Percentiles rank a stretch among this genome's conserved stretches.
Evolutionary conservation across 768 basidiomycete genomes (phyloP).

Genomic region (Boletus rex-veris): DNA sequence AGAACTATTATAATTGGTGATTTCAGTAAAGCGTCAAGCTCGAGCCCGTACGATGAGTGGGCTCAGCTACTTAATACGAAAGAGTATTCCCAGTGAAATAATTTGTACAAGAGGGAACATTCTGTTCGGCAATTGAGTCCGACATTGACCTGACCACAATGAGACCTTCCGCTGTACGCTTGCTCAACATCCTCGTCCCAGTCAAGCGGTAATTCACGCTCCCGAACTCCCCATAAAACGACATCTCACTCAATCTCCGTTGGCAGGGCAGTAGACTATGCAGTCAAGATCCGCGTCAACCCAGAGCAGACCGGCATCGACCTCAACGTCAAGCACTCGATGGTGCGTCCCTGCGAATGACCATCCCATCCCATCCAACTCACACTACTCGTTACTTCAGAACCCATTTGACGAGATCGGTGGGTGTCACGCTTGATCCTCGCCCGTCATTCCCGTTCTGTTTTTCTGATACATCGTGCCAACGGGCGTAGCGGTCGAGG

Average conservation of each 20-base stretch:
- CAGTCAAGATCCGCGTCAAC: slow-evolving; percentile 97
- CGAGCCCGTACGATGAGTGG: too few species aligned
- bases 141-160: slow-evolving; percentile 39
- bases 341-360: slow-evolving; percentile 54
- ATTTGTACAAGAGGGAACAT: too few species aligned
- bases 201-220: slow-evolving; percentile 66
- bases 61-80: too few species aligned
- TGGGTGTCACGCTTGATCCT: slow-evolving; percentile 27
- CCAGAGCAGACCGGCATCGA: slow-evolving; percentile 93
- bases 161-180: slow-evolving; percentile 67
- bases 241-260: slow-evolving; percentile 1
- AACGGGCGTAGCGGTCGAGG: slow-evolving; percentile 75
- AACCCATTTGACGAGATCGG: slow-evolving; percentile 99
- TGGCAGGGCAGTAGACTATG: slow-evolving; percentile 87
- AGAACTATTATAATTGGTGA: not conserved
- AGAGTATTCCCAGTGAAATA: too few species aligned
- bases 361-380: not conserved
- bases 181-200: slow-evolving; percentile 90
- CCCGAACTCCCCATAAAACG: not conserved
- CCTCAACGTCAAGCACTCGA: slow-evolving; percentile 97
- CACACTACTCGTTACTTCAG: slow-evolving; percentile 37
- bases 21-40: not conserved
- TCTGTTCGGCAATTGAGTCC: not conserved
- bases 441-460: not conserved
- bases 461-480: not conserved